A percentile compares a stretch with the other conserved stretches of the same genome.
phyloP scores from a whole-genome alignment of 2,329 filamentous ascomycete genomes.

The Fusarium miscanthi region DNA sequence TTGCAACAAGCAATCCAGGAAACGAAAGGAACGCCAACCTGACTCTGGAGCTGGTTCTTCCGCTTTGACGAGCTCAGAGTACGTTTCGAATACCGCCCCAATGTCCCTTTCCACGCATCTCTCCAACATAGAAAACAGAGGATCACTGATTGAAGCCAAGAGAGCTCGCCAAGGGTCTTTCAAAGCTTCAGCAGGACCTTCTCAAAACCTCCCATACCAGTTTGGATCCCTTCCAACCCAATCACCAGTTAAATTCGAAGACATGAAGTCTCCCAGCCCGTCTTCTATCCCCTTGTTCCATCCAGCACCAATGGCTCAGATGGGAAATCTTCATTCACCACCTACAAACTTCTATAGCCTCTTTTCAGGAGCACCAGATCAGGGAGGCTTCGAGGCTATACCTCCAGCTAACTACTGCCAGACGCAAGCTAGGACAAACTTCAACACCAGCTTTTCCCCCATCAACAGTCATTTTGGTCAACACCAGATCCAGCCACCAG shows the following conservation, averaged over 20 bases:
- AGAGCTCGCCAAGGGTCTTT: neutral
- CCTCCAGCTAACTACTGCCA: neutral
- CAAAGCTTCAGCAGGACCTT: neutral
- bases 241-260: neutral
- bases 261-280: neutral
- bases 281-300: neutral
- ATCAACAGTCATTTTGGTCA: constrained; percentile 11
- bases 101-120: neutral
- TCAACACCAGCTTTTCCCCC: constrained; percentile 1
- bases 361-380: neutral
- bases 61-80: constrained; percentile 8
- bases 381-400: neutral
- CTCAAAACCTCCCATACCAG: neutral
- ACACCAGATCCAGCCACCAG: neutral
- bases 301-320: neutral
- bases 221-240: neutral
- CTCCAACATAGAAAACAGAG: constrained; percentile 8
- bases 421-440: neutral
- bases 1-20: constrained; percentile 25
- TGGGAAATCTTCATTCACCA: constrained; percentile 1
- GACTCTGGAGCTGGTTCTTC: neutral
- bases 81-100: neutral
- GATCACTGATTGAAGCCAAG: neutral
- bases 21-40: constrained; percentile 24
- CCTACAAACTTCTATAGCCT: neutral